Conservation (phyloP, 768 basidiomycete species). For the Leucogyrophana mollusca region DNA sequence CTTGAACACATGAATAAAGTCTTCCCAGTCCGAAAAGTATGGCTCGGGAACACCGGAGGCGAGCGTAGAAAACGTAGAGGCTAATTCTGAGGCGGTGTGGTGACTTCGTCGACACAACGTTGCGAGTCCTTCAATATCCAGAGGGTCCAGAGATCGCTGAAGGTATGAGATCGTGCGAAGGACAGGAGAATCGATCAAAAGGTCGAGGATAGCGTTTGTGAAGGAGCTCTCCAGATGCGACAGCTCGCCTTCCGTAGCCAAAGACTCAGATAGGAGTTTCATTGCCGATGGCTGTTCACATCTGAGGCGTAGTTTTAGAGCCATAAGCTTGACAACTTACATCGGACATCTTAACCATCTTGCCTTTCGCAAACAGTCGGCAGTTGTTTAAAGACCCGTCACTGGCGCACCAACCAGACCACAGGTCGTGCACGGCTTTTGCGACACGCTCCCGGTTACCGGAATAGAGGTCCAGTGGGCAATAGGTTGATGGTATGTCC, state of each 20-base stretch:
- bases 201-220: constrained; percentile 43
- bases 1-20: constrained; percentile 57
- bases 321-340: constrained; percentile 36
- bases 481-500: constrained; percentile 51
- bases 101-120: constrained; percentile 35
- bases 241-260: constrained; percentile 9
- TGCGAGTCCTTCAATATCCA: constrained; percentile 83
- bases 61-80: constrained; percentile 14
- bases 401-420: constrained; percentile 68
- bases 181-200: constrained; percentile 50
- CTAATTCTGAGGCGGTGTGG: constrained; percentile 6
- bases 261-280: constrained; percentile 5
- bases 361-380: constrained; percentile 72
- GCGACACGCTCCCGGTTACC: constrained; percentile 55
- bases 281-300: neutral
- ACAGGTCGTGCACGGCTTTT: constrained; percentile 68
- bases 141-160: constrained; percentile 74
- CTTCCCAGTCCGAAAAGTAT: constrained; percentile 59
- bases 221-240: constrained; percentile 49
- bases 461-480: constrained; percentile 91
- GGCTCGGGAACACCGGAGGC: constrained; percentile 42
- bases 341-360: constrained; percentile 52
- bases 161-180: constrained; percentile 54
- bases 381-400: constrained; percentile 77
- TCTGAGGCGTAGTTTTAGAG: neutral